These are phyloP conservation scores for Gremmenia infestans DNA, from an alignment of 2,329 filamentous ascomycete genomes.

Conservation along the genomic window DNA sequence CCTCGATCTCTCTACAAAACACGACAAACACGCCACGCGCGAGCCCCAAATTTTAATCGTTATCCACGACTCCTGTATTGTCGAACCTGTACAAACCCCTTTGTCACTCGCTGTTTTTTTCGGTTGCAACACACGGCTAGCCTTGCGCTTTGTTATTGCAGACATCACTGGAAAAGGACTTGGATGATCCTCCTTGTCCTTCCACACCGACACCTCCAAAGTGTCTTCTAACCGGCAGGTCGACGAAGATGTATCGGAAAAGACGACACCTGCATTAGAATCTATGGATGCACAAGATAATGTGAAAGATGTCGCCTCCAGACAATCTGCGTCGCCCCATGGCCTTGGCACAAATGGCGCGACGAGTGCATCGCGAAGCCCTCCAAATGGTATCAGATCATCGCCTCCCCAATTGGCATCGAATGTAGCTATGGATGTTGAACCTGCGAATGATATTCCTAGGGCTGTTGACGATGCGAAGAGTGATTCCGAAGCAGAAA, in stretches of 20 bases:
- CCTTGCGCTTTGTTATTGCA: background rate
- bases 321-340: constrained; percentile 18
- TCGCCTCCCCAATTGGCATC: constrained; percentile 26
- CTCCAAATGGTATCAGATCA: constrained; percentile 26
- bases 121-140: background rate
- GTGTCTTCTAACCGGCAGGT: constrained; percentile 28
- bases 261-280: constrained; percentile 28
- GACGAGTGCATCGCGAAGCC: constrained; percentile 17
- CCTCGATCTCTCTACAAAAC: background rate
- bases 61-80: background rate
- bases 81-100: too few species aligned
- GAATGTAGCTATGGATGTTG: constrained; percentile 20
- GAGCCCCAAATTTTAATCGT: too few species aligned
- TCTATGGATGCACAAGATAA: constrained; percentile 29
- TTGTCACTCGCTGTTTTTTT: background rate
- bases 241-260: constrained; percentile 30
- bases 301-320: constrained; percentile 20
- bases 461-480: constrained; percentile 34
- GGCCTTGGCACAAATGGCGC: constrained; percentile 15
- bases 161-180: constrained; percentile 19
- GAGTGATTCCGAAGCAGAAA: constrained; percentile 67
- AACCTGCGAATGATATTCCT: constrained; percentile 10
- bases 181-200: constrained; percentile 32
- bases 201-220: constrained; percentile 27
- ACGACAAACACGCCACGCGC: background rate